Evolutionary conservation across 2,329 filamentous ascomycete genomes (phyloP).

Genomic region (Lasiodiplodia gonubiensis): DNA sequence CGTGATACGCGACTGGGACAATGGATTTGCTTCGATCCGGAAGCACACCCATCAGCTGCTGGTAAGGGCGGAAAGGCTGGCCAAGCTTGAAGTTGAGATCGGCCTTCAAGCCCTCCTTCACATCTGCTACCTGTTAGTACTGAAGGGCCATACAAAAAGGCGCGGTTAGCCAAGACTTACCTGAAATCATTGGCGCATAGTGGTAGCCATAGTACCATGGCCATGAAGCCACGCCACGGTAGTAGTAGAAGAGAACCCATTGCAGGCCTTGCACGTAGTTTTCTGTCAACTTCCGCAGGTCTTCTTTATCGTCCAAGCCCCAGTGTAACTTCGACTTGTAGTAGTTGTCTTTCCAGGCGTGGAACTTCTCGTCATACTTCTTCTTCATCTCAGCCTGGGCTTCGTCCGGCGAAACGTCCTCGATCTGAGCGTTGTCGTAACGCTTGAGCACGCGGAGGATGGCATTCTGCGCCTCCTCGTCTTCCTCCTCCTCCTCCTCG

Average conservation of each 20-base stretch:
- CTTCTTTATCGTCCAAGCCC: slow-evolving; percentile 78
- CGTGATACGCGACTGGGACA: slow-evolving; percentile 84
- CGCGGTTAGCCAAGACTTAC: slow-evolving; percentile 49
- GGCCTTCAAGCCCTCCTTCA: slow-evolving; percentile 83
- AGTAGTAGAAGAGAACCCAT: slow-evolving; percentile 99
- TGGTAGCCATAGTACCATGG: slow-evolving; percentile 98
- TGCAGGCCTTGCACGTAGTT: slow-evolving; percentile 98
- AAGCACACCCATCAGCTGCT: slow-evolving; percentile 97
- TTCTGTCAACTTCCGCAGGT: slow-evolving; percentile 82
- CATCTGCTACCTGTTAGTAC: slow-evolving; percentile 60
- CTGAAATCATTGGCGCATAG: slow-evolving; percentile 95
- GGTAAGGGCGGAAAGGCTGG: slow-evolving; percentile 91
- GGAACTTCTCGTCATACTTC: slow-evolving; percentile 89
- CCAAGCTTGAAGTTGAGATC: slow-evolving; percentile 92
- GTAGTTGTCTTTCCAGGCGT: slow-evolving; percentile 92
- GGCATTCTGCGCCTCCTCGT: slow-evolving; percentile 83
- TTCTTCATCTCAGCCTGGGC: slow-evolving; percentile 78
- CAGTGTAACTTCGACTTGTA: slow-evolving; percentile 92
- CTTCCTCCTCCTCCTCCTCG: slow-evolving; percentile 72
- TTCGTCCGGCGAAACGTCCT: slow-evolving; percentile 80
- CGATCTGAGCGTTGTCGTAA: slow-evolving; percentile 87
- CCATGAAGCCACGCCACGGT: slow-evolving; percentile 95
- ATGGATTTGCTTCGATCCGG: slow-evolving; percentile 98
- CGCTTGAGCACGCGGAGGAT: slow-evolving; percentile 83
- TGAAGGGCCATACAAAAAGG: neutral